Conservation (phyloP, 106 monocot species). For the Gastrodia elata region DNA sequence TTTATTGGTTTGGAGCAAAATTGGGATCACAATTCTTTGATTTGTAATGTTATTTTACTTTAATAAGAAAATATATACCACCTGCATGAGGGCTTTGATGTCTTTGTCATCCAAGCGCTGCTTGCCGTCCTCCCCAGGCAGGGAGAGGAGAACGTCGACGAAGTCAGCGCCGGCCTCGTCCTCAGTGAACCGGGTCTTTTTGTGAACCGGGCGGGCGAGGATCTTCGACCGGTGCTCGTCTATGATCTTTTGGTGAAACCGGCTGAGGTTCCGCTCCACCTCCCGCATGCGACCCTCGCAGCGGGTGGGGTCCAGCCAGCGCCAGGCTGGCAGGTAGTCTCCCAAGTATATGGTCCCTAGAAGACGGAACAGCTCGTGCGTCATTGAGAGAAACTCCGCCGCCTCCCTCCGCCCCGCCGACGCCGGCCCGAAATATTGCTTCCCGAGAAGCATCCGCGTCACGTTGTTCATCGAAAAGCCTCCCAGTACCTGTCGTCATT, state of each 20-base stretch:
- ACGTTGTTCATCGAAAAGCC: slow-evolving; percentile 94
- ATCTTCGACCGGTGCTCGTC: slow-evolving; percentile 17
- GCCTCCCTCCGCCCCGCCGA: slow-evolving; percentile 33
- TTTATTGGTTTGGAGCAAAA: too few species aligned
- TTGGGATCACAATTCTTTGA: too few species aligned
- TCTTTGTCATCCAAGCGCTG: slow-evolving; percentile 68
- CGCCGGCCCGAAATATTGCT: slow-evolving; percentile 53
- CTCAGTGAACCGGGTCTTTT: slow-evolving; percentile 14
- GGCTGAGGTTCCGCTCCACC: slow-evolving; percentile 79
- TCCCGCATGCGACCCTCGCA: slow-evolving; percentile 82
- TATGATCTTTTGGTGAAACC: slow-evolving; percentile 70
- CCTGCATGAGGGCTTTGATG: slow-evolving; percentile 90
- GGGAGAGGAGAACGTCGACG: slow-evolving; percentile 81
- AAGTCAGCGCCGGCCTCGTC: slow-evolving; percentile 57
- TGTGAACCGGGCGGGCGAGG: slow-evolving; percentile 1
- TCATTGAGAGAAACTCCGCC: slow-evolving; percentile 68
- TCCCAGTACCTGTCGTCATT: slow-evolving; percentile 42
- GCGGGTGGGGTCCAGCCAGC: slow-evolving; percentile 68
- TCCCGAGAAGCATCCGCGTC: slow-evolving; percentile 90
- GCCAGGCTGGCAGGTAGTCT: slow-evolving; percentile 75
- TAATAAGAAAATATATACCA: too few species aligned
- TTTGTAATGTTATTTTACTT: too few species aligned
- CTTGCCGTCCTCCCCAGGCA: slow-evolving; percentile 77
- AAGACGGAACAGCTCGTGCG: slow-evolving; percentile 65
- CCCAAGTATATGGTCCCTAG: slow-evolving; percentile 65